A percentile compares a stretch with the other conserved stretches of the same genome.
Evolutionary conservation across 805 yeast species (phyloP).

Genomic region (Hemisphaericaspora nanyangensis): DNA sequence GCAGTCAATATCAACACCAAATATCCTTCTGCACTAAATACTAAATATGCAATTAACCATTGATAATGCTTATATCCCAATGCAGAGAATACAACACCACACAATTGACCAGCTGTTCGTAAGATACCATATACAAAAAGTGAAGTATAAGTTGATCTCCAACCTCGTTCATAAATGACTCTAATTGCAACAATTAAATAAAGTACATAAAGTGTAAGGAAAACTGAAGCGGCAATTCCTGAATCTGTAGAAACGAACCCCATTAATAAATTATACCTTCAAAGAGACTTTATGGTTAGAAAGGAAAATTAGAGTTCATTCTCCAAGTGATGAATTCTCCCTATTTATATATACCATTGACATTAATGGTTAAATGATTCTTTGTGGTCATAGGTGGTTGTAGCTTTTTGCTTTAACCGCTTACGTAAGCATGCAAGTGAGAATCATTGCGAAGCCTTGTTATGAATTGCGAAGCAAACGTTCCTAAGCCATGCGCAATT

Average conservation of each 20-base stretch:
- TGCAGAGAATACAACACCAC: constrained; percentile 32
- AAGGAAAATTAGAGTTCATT: no score
- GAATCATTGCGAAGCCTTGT: no score
- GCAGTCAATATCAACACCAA: constrained; percentile 28
- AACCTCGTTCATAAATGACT: constrained; percentile 19
- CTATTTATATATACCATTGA: no score
- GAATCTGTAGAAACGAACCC: constrained; percentile 16
- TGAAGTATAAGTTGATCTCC: constrained; percentile 19
- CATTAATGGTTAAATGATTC: no score
- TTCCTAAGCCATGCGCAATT: no score
- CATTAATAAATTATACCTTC: constrained; percentile 3
- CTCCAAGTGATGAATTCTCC: no score
- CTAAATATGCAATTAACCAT: constrained; percentile 38
- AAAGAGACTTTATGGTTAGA: no score
- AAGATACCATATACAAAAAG: constrained; percentile 25
- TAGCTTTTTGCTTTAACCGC: no score
- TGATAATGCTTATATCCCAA: constrained; percentile 24
- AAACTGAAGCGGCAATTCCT: constrained; percentile 35
- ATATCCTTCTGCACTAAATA: constrained; percentile 38
- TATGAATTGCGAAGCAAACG: no score
- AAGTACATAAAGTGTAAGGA: constrained; percentile 24
- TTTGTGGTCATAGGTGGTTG: no score
- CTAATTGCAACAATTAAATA: constrained; percentile 16
- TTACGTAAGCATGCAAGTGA: no score
- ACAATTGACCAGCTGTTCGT: constrained; percentile 30